Conservation (phyloP, 225 moss, liverwort and hornwort genomes). For the Sphagnum contortum region DNA sequence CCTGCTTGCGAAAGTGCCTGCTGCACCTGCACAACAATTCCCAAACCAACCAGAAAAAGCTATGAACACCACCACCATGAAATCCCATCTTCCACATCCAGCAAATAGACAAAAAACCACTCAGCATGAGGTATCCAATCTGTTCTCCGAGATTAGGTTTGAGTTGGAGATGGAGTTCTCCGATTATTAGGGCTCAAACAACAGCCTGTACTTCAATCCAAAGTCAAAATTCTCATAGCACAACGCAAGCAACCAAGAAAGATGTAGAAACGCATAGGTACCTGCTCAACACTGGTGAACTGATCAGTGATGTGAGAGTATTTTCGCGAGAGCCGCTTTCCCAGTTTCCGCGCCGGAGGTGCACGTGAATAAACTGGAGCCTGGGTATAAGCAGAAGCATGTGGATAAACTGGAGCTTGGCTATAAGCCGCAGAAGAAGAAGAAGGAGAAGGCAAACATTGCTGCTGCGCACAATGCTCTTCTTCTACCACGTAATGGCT, state of each 20-base stretch:
- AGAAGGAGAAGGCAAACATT: too few relatives aligned
- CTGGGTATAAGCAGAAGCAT: too few relatives aligned
- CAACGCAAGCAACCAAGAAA: neutral
- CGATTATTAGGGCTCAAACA: too few relatives aligned
- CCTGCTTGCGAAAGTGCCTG: conserved; percentile 32
- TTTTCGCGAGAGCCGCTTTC: conserved; percentile 3
- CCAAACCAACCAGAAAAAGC: neutral
- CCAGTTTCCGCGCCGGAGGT: neutral
- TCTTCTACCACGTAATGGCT: too few relatives aligned
- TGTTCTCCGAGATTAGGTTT: neutral
- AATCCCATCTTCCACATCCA: neutral
- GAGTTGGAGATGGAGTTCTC: too few relatives aligned
- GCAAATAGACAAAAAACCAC: neutral
- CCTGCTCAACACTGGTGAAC: conserved; percentile 5
- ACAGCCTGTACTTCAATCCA: too few relatives aligned
- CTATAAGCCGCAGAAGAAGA: too few relatives aligned
- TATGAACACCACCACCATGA: neutral
- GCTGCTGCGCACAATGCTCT: too few relatives aligned
- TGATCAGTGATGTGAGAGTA: conserved; percentile 8
- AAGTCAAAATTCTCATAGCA: neutral
- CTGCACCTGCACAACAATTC: conserved; percentile 28
- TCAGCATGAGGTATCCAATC: neutral
- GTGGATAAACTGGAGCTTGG: too few relatives aligned
- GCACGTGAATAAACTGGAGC: too few relatives aligned
- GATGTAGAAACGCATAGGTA: neutral